Conservation (phyloP, 352 stramenopile species). For the Thraustochytrium striatum region DNA sequence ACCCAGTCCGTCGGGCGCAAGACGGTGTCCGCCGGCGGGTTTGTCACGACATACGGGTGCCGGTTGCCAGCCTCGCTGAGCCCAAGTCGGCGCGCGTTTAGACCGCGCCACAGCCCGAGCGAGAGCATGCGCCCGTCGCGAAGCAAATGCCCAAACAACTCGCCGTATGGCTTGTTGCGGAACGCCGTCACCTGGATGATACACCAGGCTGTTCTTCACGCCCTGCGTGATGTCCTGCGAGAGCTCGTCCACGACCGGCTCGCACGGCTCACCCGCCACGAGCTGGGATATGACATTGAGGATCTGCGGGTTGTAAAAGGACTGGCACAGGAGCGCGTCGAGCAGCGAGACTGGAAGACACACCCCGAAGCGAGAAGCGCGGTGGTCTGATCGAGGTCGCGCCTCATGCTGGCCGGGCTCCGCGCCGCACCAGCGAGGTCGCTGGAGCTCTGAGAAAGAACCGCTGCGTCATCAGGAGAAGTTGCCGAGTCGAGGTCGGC, state of each 20-base stretch:
- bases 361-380: conserved; percentile 1
- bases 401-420: too few species aligned
- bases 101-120: not conserved
- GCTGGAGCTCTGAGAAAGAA: too few species aligned
- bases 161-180: not conserved
- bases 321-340: conserved; percentile 7
- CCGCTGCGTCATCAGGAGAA: too few species aligned
- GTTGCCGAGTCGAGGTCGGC: too few species aligned
- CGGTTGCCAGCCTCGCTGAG: conserved; percentile 16
- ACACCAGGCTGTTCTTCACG: not conserved
- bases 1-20: conserved; percentile 15
- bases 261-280: not conserved
- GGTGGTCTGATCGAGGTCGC: not conserved
- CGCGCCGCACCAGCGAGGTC: too few species aligned
- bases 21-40: conserved; percentile 19
- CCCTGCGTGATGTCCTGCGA: not conserved
- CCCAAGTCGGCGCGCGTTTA: not conserved
- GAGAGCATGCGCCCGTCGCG: conserved; percentile 22
- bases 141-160: conserved; percentile 16
- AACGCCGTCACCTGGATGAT: not conserved
- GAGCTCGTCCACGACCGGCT: too few species aligned
- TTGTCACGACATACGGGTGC: conserved; percentile 37
- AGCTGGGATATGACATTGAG: not conserved
- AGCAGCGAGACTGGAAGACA: conserved; percentile 35
- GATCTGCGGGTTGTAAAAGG: conserved; percentile 41